phyloP scores from a whole-genome alignment of 176 grass and related monocot genomes.

The Phoenix roebelenii region DNA sequence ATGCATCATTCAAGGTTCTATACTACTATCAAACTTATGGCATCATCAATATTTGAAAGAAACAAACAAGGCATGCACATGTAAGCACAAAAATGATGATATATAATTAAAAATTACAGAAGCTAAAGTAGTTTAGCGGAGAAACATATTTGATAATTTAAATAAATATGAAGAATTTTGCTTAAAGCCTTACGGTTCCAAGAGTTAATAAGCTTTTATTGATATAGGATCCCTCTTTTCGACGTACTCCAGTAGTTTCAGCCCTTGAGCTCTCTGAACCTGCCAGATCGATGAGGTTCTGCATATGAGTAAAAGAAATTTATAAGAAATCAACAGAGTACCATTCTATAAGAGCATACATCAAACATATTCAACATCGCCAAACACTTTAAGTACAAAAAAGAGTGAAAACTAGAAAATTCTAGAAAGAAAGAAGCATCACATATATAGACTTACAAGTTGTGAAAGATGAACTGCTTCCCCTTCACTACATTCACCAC shows the following conservation, averaged over 20 bases:
- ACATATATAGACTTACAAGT: conserved; percentile 52
- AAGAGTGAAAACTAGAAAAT: too few species aligned
- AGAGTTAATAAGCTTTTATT: conserved; percentile 99
- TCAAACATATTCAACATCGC: too few species aligned
- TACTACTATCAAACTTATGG: too few species aligned
- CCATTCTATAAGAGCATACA: too few species aligned
- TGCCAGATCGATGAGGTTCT: conserved; percentile 99
- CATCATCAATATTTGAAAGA: too few species aligned
- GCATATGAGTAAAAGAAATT: conserved; percentile 45
- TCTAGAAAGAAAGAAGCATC: neutral
- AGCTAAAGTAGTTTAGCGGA: too few species aligned
- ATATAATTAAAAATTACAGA: too few species aligned
- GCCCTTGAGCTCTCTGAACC: conserved; percentile 98
- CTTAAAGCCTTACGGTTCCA: conserved; percentile 58
- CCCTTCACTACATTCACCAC: conserved; percentile 65
- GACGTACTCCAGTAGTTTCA: conserved; percentile 93
- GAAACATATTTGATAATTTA: too few species aligned
- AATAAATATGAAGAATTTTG: neutral
- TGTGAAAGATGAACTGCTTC: conserved; percentile 89
- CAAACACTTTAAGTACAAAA: too few species aligned
- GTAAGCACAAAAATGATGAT: too few species aligned
- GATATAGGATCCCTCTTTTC: conserved; percentile 99
- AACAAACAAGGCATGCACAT: too few species aligned
- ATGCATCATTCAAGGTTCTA: too few species aligned
- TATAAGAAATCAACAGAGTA: conserved; percentile 30